Evolutionary conservation across 192 early-diverging fungal genomes (phyloP), one percentile per base, ranked within the genome.

Genomic region (Rhizophagus sp.): DNA sequence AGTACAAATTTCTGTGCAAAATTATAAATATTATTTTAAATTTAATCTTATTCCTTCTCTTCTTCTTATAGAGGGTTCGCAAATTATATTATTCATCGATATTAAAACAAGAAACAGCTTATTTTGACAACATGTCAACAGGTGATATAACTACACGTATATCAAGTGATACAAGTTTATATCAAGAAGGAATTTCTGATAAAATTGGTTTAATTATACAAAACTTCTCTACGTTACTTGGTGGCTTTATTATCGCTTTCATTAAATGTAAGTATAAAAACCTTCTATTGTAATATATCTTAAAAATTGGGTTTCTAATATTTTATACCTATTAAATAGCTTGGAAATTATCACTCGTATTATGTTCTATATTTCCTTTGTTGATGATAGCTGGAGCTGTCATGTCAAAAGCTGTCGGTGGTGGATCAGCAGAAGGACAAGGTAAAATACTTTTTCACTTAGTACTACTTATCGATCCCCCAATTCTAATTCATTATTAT

Each of bases 141-240:
- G 79, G 75, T 3, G 90, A 94, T 27, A 87, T 98, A 34, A 93
- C 93, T 5, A 93, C 94, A 34, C 91, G 95, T 30, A 91, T 98
- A 39, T 90, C 94, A 44, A 87, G 88, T 50, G 95, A 98, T 77
- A 95, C 93, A 39, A 88, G 92, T 52, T 66, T 96, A 76, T 87
- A 96, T 57, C 94, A 97, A 84, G 96, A 96, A 70, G 96, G 94
- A 30, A 91, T 95, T 34, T 86, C 88, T 27, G 95, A 95, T 63
- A 97, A 96, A 80, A 84, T 95, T 52, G 90, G 92, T 79, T 83
- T 93, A 39, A 85, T 92, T 34, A 62, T 95, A 36, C 89, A 91
- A 75, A 88, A 90, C 68, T 27, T 87, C 22, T 77, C 90, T 10
- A 88, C 87, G 19, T 97, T 96, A 66, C 62, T 95, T 69, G 76